A percentile compares a stretch with the other conserved stretches of the same genome.
Evolutionary conservation across 805 yeast species (phyloP).

Genomic region (Nakazawaea siamensis): DNA sequence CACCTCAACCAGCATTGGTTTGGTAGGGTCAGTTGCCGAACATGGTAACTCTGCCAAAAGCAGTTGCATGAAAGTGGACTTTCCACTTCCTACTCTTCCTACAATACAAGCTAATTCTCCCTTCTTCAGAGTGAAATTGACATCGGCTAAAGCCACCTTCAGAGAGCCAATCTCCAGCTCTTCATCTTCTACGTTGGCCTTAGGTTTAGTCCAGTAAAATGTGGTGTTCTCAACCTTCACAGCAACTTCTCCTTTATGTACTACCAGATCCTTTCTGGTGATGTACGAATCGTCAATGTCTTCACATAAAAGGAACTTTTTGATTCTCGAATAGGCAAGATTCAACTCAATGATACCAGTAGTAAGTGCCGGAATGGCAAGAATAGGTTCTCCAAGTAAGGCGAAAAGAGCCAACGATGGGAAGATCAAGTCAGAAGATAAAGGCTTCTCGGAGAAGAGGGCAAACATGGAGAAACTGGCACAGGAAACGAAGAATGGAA

Average conservation of each 20-base stretch:
- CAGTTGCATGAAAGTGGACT: conserved; percentile 48
- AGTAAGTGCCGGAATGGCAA: conserved; percentile 48
- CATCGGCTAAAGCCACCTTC: conserved; percentile 37
- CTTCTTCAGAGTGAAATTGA: conserved; percentile 40
- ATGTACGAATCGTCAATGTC: conserved; percentile 30
- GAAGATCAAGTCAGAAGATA: conserved; percentile 61
- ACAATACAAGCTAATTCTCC: conserved; percentile 53
- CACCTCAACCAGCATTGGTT: conserved; percentile 15
- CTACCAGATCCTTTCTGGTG: conserved; percentile 15
- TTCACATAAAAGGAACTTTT: conserved; percentile 36
- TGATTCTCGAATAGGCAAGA: conserved; percentile 49
- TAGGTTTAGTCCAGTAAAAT: conserved; percentile 38
- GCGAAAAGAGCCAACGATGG: conserved; percentile 60
- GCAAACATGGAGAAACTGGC: conserved; percentile 52
- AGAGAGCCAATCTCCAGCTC: conserved; percentile 25
- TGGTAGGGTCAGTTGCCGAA: conserved; percentile 20
- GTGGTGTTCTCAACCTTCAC: conserved; percentile 40
- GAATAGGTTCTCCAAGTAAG: conserved; percentile 49
- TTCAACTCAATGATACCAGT: conserved; percentile 50
- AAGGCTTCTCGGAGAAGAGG: conserved; percentile 31
- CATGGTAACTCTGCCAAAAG: conserved; percentile 47
- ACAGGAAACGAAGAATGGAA: conserved; percentile 59
- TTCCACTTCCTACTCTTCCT: conserved; percentile 65
- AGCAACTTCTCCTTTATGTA: conserved; percentile 22
- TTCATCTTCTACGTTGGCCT: conserved; percentile 25